Evolutionary conservation across 139 green algal genomes (phyloP).

Genomic region (Chlamydomonas asymmetrica): DNA sequence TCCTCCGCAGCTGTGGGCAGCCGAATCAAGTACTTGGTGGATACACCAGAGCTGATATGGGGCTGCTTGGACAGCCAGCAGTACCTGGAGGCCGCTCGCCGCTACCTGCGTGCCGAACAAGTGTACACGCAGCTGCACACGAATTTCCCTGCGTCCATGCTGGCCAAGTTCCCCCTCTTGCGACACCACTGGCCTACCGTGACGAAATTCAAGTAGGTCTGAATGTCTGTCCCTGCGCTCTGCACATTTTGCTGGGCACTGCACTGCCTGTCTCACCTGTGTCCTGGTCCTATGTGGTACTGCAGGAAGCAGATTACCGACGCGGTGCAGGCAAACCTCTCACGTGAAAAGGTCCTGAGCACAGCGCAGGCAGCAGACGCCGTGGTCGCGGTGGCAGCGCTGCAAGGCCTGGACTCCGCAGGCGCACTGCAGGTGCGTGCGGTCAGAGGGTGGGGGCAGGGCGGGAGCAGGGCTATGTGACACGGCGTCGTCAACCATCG

Average conservation of each 20-base stretch:
- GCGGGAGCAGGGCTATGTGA: too few species aligned
- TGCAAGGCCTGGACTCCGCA: constrained; percentile 41
- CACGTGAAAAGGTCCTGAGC: constrained; percentile 19
- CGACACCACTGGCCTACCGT: constrained; percentile 87
- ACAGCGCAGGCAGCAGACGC: constrained; percentile 50
- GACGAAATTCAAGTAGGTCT: constrained; percentile 72
- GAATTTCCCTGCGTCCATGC: constrained; percentile 19
- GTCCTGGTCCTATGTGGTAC: not conserved
- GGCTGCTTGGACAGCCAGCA: constrained; percentile 82
- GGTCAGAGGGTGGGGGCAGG: too few species aligned
- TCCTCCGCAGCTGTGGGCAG: constrained; percentile 65
- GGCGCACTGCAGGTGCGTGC: constrained; percentile 53
- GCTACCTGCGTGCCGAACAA: constrained; percentile 69
- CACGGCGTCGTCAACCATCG: too few species aligned
- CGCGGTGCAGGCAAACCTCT: constrained; percentile 41
- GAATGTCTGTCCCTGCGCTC: not conserved
- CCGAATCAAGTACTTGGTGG: constrained; percentile 93
- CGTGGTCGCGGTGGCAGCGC: constrained; percentile 44
- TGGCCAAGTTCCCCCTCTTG: constrained; percentile 85
- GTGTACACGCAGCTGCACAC: constrained; percentile 67
- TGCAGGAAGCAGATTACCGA: constrained; percentile 69
- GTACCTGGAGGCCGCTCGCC: constrained; percentile 77
- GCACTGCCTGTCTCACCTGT: not conserved
- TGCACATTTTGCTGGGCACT: not conserved
- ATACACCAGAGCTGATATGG: constrained; percentile 97